Base-by-base conservation (phyloP, 2,329 filamentous ascomycete species). In the Tolypocladium pustulatum region DNA sequence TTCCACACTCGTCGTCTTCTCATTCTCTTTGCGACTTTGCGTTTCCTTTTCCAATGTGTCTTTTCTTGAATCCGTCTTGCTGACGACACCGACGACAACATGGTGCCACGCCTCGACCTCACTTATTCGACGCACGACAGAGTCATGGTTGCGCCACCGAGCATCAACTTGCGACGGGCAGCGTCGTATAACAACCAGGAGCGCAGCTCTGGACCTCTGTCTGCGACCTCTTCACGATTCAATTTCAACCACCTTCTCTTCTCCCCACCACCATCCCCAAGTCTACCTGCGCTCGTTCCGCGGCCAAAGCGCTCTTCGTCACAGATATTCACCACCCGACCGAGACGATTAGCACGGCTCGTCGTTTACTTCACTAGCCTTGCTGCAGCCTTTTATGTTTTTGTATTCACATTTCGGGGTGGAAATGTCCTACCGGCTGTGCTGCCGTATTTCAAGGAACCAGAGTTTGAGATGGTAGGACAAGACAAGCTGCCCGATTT, bases 231-330 rank as follows among this genome's bases (percentile, higher is more conserved):
- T 38, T 84, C 84, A 22, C 76, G 82, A 54, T 86, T 86, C 71
- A 83, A 75, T 70, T 85, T 88, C 72, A 86, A 86, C 66, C 83
- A 89, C 62, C 79, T 89, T 43, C 75, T 86, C 64, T 86, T 84
- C 70, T 85, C 83, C 32, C 80, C 79, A 1, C 89, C 87, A 32
- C 86, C 87, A 4, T 93, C 86, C 2, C 88, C 87, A 2, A 83
- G 83, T 62, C 80, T 91, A 55, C 89, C 87, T 15, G 85, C 83
- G 17, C 78, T 89, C 57, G 76, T 88, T 40, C 85, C 85, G 17
- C 80, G 85, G 61, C 83, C 84, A 67, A 81, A 85, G 67, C 85
- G 87, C 72, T 81, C 84, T 55, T 77, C 78, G 25, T 74, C 77
- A 51, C 75, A 81, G n/a, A 65, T 69, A 22, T 61, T 74, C 56